These are phyloP conservation scores for Malassezia globosa DNA, from an alignment of 1,284 basidiomycete genomes.

Conservation along the genomic window DNA sequence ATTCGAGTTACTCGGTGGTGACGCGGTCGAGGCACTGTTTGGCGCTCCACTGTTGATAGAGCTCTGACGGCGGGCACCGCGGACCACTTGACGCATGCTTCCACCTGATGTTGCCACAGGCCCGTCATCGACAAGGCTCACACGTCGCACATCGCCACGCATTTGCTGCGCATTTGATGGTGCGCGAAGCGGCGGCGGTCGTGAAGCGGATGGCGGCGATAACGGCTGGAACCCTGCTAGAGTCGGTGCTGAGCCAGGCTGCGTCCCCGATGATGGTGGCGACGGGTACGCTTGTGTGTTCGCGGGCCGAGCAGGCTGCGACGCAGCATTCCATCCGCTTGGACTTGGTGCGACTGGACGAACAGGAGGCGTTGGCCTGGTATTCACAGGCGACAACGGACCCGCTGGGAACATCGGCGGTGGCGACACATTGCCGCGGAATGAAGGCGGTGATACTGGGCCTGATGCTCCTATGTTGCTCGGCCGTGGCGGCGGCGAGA, in stretches of 20 bases:
- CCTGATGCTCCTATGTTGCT: conserved; percentile 9
- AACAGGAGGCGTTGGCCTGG: neutral
- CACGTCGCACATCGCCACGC: conserved; percentile 19
- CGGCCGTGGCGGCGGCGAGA: conserved; percentile 2
- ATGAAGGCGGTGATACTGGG: conserved; percentile 13
- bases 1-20: neutral
- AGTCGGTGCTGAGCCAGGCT: neutral
- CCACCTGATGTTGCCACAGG: conserved; percentile 29
- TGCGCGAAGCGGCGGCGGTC: neutral
- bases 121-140: conserved; percentile 43
- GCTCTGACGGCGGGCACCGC: conserved; percentile 35
- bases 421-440: conserved; percentile 5
- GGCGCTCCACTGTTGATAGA: neutral
- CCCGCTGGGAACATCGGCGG: neutral
- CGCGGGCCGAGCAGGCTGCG: conserved; percentile 10
- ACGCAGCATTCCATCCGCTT: neutral
- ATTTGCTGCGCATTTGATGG: neutral
- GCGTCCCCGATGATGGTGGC: neutral
- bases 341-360: neutral
- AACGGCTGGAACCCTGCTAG: neutral
- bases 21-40: neutral
- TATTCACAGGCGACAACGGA: conserved; percentile 16
- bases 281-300: too few species aligned
- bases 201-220: neutral
- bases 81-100: conserved; percentile 36